Conservation (phyloP, 2,329 filamentous ascomycete genomes). For the Cyanodermella asteris region DNA sequence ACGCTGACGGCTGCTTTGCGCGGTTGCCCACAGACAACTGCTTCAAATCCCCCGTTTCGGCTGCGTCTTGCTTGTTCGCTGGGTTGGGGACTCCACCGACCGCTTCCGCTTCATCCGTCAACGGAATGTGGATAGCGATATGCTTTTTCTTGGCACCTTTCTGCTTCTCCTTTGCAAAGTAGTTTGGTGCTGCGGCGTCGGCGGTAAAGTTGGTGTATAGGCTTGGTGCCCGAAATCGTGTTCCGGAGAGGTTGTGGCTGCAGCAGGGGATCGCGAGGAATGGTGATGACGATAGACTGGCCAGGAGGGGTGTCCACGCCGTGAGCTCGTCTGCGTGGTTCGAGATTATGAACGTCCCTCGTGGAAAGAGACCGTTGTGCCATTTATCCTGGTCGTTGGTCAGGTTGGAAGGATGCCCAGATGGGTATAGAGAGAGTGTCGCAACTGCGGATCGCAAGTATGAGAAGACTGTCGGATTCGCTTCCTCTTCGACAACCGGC, state of each 20-base stretch:
- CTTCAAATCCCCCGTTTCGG: constrained; percentile 7
- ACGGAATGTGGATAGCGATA: constrained; percentile 20
- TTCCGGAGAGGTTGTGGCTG: constrained; percentile 65
- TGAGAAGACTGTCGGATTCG: no score
- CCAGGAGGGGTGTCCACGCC: constrained; percentile 82
- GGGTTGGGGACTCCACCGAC: no score
- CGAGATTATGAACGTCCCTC: constrained; percentile 73
- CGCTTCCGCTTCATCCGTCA: constrained; percentile 3
- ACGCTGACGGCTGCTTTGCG: constrained; percentile 6
- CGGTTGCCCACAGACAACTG: constrained; percentile 2
- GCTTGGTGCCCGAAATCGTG: constrained; percentile 39
- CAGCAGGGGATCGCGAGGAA: constrained; percentile 94
- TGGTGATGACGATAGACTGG: constrained; percentile 48
- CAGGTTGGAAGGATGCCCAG: no score
- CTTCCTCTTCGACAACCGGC: neutral
- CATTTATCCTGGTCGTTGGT: constrained; percentile 1
- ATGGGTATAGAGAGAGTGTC: no score
- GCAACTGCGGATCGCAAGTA: constrained; percentile 1
- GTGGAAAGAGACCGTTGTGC: constrained; percentile 41
- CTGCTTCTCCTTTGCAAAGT: constrained; percentile 6
- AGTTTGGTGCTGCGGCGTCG: constrained; percentile 10
- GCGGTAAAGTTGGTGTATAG: constrained; percentile 7
- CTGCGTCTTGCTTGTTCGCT: constrained; percentile 2
- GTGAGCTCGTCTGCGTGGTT: constrained; percentile 96
- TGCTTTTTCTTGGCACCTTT: constrained; percentile 10